Evolutionary conservation across 2,329 filamentous ascomycete genomes (phyloP), one percentile per base, ranked within the genome.

Genomic region (Aspergillus neotritici): DNA sequence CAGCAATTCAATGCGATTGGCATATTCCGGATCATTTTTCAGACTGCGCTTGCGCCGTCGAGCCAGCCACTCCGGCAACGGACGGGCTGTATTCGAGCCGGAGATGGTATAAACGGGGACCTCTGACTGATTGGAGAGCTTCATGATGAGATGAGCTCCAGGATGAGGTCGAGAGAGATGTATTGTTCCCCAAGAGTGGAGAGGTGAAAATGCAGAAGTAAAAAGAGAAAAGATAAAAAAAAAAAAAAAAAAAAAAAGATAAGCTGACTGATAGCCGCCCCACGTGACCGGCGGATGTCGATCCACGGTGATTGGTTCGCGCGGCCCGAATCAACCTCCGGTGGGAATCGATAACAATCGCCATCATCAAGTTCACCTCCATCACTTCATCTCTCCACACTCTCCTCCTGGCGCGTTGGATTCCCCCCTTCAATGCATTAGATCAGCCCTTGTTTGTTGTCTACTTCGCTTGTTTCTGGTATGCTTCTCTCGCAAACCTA

Each of bases 81-180:
- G 87, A 17, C 91, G 80, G 5, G 88, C 86, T 13, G 87, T 91
- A 30, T 87, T 87, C 29, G 88, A 87, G 52, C 93, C 94, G 31
- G 91, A 89, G 58, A 98, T 87, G 42, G 93, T 97, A 63, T 98
- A 98, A 2, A 96, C 90, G 44, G 87, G 86, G 47, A 95, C 86
- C 34, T 84, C 78, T 50, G 87, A 87, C 52, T 87, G 82, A 57
- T 88, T 74, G 38, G 70, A 70, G 51, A 74, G 63, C 62, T 72
- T 73, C 71, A 75, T 75, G 37, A 47, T 53, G 42, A 46, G 41
- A 41, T n/a, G 44, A 37, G 47, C 41, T 48, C 30, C 40, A 42
- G 43, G 31, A n/a, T 44, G 28, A 34, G 48, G 35, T 42, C 42
- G 40, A 39, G 25, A 44, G 45, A 47, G 39, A 44, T 13, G 30